These are phyloP conservation scores for Phytophthora kernoviae DNA, from an alignment of 352 stramenopile genomes.

Conservation along the genomic window DNA sequence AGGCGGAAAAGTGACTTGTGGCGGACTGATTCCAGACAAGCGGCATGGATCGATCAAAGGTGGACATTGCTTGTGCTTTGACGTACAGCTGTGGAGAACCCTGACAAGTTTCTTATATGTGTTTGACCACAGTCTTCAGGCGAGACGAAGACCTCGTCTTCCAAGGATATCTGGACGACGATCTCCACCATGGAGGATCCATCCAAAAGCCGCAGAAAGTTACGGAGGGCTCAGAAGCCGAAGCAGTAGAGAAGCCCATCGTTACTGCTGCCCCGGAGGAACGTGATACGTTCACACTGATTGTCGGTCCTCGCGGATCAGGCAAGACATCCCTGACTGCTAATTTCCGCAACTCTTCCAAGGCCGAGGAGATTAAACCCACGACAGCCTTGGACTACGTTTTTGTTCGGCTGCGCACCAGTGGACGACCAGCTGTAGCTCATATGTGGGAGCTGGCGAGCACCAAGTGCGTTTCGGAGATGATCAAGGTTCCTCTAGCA, in stretches of 20 bases:
- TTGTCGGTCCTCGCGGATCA: conserved; percentile 65
- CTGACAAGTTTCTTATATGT: not conserved
- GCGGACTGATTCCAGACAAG: conserved; percentile 1
- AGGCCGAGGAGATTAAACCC: conserved; percentile 88
- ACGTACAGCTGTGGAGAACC: not conserved
- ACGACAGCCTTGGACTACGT: conserved; percentile 93
- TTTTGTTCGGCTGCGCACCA: conserved; percentile 82
- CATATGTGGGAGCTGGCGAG: conserved; percentile 94
- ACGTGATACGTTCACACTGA: conserved; percentile 74
- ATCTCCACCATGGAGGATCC: conserved; percentile 55
- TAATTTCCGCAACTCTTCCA: conserved; percentile 68
- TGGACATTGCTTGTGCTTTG: not conserved
- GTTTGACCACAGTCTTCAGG: not conserved
- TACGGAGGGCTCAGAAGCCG: conserved; percentile 24
- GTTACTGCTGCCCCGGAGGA: conserved; percentile 43
- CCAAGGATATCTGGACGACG: conserved; percentile 77
- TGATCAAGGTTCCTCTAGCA: conserved; percentile 85
- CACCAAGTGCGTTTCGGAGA: conserved; percentile 77
- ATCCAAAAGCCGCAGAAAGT: conserved; percentile 30
- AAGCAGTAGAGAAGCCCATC: conserved; percentile 23
- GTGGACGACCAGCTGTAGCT: conserved; percentile 54
- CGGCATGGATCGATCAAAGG: conserved; percentile 1
- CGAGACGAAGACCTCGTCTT: conserved; percentile 17
- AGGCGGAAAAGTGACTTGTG: conserved; percentile 21
- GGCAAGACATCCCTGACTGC: conserved; percentile 86